Percentiles rank a stretch among this genome's conserved stretches.
phyloP scores from a whole-genome alignment of 495 filamentous ascomycete species.

The Penicillium desertorum region DNA sequence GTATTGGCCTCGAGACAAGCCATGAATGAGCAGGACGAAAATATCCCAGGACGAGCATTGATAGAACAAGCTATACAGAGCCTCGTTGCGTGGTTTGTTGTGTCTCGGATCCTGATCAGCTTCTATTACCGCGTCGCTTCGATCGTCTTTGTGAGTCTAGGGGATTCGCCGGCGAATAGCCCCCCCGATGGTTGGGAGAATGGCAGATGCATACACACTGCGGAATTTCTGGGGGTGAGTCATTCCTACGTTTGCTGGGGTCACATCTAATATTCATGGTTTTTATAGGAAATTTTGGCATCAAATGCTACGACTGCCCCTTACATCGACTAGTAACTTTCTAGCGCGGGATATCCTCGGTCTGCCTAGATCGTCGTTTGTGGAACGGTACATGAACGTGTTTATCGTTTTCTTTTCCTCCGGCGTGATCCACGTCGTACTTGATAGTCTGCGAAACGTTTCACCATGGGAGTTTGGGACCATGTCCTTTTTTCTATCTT shows the following conservation, averaged over 20 bases:
- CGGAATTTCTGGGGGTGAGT: conserved; percentile 36
- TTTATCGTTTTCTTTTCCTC: conserved; percentile 38
- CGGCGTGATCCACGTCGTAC: conserved; percentile 27
- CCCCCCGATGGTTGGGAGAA: conserved; percentile 34
- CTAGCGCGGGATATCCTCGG: conserved; percentile 26
- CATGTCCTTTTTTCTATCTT: conserved; percentile 34
- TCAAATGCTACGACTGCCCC: conserved; percentile 32
- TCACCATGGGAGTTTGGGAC: conserved; percentile 21
- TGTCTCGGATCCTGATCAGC: conserved; percentile 17
- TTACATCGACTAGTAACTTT: conserved; percentile 30
- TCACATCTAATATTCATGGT: neutral
- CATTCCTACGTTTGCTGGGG: neutral
- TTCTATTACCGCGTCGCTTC: conserved; percentile 17
- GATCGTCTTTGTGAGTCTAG: conserved; percentile 17
- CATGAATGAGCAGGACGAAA: neutral
- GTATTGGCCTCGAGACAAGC: neutral
- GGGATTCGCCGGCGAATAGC: conserved; percentile 26
- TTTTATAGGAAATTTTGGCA: conserved; percentile 44
- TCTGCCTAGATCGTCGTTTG: conserved; percentile 25
- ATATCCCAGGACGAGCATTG: conserved; percentile 14
- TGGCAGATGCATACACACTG: conserved; percentile 35
- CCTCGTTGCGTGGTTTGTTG: conserved; percentile 17
- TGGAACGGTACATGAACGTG: conserved; percentile 37
- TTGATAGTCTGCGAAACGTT: conserved; percentile 23
- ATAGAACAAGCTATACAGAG: conserved; percentile 4